These are phyloP conservation scores for Eudorina sp. DNA, from an alignment of 139 green algal species.

Conservation along the genomic window DNA sequence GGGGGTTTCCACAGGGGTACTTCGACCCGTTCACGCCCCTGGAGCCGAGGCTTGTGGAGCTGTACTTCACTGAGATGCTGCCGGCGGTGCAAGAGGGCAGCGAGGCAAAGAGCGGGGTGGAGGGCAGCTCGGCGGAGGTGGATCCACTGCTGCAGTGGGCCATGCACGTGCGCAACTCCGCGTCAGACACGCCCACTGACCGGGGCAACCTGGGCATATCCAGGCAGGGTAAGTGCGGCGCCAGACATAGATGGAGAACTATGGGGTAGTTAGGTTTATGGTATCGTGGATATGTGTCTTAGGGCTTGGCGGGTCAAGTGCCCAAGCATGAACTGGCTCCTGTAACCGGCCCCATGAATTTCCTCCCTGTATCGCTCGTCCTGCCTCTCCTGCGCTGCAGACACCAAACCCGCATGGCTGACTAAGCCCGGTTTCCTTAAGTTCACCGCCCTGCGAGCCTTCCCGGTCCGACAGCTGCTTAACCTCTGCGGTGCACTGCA, in stretches of 20 bases:
- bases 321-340: no score
- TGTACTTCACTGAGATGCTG: slow-evolving; percentile 62
- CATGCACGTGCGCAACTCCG: slow-evolving; percentile 39
- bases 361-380: no score
- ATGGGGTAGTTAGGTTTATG: no score
- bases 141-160: slow-evolving; percentile 55
- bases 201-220: slow-evolving; percentile 61
- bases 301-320: no score
- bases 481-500: slow-evolving; percentile 47
- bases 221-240: slow-evolving; percentile 50
- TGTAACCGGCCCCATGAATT: no score
- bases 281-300: no score
- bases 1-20: no score
- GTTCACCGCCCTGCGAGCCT: slow-evolving; percentile 49
- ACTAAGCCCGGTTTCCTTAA: slow-evolving; percentile 54
- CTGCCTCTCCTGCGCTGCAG: no score
- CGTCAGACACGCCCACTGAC: background rate
- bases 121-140: background rate
- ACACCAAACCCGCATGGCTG: slow-evolving; percentile 47
- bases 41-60: background rate
- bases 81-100: background rate
- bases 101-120: no score
- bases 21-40: slow-evolving; percentile 59
- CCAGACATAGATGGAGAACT: no score
- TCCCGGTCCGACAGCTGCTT: slow-evolving; percentile 51